These are phyloP conservation scores for Pulveroboletus sp. DNA, from an alignment of 768 basidiomycete species.

Conservation along the genomic window DNA sequence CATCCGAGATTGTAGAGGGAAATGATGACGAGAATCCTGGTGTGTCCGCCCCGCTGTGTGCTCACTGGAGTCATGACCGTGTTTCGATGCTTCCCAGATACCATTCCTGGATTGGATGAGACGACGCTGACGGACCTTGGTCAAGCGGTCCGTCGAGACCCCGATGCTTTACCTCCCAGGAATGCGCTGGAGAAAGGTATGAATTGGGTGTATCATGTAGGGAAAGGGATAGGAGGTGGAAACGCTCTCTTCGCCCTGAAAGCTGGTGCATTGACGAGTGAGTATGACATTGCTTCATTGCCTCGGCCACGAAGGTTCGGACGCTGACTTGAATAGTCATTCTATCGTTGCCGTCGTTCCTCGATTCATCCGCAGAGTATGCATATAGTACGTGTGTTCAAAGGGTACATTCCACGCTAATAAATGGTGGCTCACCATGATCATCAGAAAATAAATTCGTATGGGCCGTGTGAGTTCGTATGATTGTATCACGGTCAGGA, in stretches of 20 bases:
- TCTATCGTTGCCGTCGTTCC: slow-evolving; percentile 55
- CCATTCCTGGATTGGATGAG: slow-evolving; percentile 53
- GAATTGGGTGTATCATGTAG: slow-evolving; percentile 41
- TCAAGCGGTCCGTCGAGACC: slow-evolving; percentile 55
- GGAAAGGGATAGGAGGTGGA: slow-evolving; percentile 45
- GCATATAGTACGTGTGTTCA: slow-evolving; percentile 48
- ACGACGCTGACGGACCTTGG: slow-evolving; percentile 48
- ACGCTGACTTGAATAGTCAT: slow-evolving; percentile 37
- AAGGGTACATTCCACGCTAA: background rate
- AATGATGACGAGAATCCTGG: slow-evolving; percentile 71
- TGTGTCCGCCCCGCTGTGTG: slow-evolving; percentile 10
- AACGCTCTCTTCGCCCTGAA: slow-evolving; percentile 70
- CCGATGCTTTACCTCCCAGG: slow-evolving; percentile 67
- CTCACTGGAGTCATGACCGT: background rate
- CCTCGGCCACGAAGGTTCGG: background rate
- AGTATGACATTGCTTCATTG: slow-evolving; percentile 8
- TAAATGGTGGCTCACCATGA: slow-evolving; percentile 4
- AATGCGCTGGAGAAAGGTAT: slow-evolving; percentile 53
- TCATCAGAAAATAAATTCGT: slow-evolving; percentile 56
- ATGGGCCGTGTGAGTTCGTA: slow-evolving; percentile 61
- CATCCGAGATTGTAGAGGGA: slow-evolving; percentile 40
- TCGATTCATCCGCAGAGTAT: slow-evolving; percentile 50
- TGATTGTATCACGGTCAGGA: background rate
- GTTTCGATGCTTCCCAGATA: slow-evolving; percentile 31
- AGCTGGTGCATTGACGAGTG: slow-evolving; percentile 61